Base-by-base conservation (phyloP, 148 eudicot species). In the Suaeda aralocaspica region DNA sequence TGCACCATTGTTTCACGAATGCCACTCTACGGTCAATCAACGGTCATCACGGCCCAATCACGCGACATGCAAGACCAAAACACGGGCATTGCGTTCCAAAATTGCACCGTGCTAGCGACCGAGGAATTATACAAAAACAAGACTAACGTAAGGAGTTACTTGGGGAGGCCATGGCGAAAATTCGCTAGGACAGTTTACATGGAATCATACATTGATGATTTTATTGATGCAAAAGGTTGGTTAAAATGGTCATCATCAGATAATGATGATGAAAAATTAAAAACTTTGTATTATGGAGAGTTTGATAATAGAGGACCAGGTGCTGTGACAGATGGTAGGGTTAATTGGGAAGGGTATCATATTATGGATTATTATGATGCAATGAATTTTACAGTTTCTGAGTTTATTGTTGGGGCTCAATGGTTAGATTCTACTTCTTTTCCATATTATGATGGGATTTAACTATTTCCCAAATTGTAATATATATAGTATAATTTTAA, bases 371-470 rank as follows among this genome's bases (percentile, higher is more conserved):
- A 89, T 65, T 59, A 86, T 22, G 99, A 89, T 13, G 99, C 99
- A 0, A 71, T 70, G 56, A 84, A 85, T 66, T 95, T 91, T 70
- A 91, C 93, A 0, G 97, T 91, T 2, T 84, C 97, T 2, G 66
- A 86, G 59, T 91, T 95, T 50, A 83, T 95, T 45, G 77, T 83
- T 22, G 97, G 97, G 16, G 79, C 86, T 33, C 89, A 95, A 74
- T 95, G 99, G 99, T 72, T 95, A 46, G 86, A 86, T 49, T 91
- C 96, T 28, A 95, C 99, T 36, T 84, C 97, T 10, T 85, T 95
- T 66, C 99, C 99, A 9, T 95, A 91, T 51, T 92, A 93, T 68
- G 88, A 91, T 73, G 86, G 87, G 55, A 77, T 90, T 87, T 89
- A 70, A 69, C 49, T 10, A 59, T 24, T n/a, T n/a, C n/a, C n/a